Evolutionary conservation across 129 eudicot species (phyloP).

Genomic region (Flaveria sonorensis): DNA sequence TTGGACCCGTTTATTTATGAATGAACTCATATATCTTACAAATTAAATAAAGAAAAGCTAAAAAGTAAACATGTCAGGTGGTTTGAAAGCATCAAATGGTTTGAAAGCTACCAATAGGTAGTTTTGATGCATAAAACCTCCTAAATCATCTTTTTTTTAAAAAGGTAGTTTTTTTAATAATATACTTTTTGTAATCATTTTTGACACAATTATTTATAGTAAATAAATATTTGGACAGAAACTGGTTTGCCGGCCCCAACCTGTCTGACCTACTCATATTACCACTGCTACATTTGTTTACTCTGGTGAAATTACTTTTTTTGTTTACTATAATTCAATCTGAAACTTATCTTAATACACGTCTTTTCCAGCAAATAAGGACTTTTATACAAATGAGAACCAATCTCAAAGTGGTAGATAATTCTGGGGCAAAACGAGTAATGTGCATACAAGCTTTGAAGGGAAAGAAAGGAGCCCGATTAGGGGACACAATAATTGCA

Average conservation of each 20-base stretch:
- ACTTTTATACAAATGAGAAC: constrained; percentile 92
- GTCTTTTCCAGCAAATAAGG: constrained; percentile 62
- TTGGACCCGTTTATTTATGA: not conserved
- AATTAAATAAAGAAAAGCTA: not conserved
- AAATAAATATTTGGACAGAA: not conserved
- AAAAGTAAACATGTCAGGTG: not conserved
- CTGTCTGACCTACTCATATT: not conserved
- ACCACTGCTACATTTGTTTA: not conserved
- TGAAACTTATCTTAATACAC: not conserved
- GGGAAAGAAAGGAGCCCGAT: constrained; percentile 73
- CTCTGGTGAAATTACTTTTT: not conserved
- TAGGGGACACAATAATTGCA: constrained; percentile 80
- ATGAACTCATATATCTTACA: not conserved
- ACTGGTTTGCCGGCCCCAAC: not conserved
- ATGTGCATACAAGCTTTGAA: constrained; percentile 82
- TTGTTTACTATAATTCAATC: not conserved
- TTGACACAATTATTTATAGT: not conserved
- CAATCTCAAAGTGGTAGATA: constrained; percentile 86
- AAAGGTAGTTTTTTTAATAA: not conserved
- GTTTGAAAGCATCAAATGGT: not conserved
- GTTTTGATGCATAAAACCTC: not conserved
- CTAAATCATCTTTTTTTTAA: not conserved
- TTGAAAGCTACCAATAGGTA: not conserved
- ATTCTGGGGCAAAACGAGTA: constrained; percentile 83
- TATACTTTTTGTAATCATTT: not conserved